Conservation (phyloP, 2,329 filamentous ascomycete species). For the Amphichorda felina region DNA sequence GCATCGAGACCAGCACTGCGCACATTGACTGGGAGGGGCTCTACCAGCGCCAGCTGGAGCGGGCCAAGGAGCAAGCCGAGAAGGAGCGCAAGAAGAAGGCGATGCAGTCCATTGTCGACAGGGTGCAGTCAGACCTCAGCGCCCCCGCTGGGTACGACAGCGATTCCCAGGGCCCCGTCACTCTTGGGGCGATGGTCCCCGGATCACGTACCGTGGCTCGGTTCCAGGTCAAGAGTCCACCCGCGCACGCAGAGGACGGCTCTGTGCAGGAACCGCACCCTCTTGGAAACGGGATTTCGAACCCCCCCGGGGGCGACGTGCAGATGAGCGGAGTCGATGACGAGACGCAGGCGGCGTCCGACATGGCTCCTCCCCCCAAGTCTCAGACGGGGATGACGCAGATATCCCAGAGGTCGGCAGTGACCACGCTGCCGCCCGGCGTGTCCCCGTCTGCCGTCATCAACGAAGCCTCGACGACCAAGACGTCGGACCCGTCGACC, state of each 20-base stretch:
- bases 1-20: conserved; percentile 56
- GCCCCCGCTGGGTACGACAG: conserved; percentile 35
- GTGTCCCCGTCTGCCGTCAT: conserved; percentile 46
- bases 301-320: conserved; percentile 34
- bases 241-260: conserved; percentile 47
- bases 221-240: conserved; percentile 43
- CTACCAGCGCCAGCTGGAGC: conserved; percentile 59
- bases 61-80: conserved; percentile 47
- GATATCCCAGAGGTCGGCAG: conserved; percentile 51
- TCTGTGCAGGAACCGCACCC: conserved; percentile 6
- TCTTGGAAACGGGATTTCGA: conserved; percentile 43
- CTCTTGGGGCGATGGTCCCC: conserved; percentile 53
- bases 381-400: conserved; percentile 36
- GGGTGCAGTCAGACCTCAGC: conserved; percentile 36
- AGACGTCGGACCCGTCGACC: conserved; percentile 63
- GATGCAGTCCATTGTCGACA: conserved; percentile 40
- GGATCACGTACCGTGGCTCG: conserved; percentile 36
- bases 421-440: conserved; percentile 45
- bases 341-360: conserved; percentile 31
- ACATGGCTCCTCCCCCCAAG: conserved; percentile 36
- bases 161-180: conserved; percentile 43
- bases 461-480: conserved; percentile 92
- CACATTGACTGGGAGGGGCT: conserved; percentile 73
- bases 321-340: conserved; percentile 49
- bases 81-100: conserved; percentile 51